phyloP scores from a whole-genome alignment of 192 early-diverging fungal genomes.

The Cladochytrium replicatum region DNA sequence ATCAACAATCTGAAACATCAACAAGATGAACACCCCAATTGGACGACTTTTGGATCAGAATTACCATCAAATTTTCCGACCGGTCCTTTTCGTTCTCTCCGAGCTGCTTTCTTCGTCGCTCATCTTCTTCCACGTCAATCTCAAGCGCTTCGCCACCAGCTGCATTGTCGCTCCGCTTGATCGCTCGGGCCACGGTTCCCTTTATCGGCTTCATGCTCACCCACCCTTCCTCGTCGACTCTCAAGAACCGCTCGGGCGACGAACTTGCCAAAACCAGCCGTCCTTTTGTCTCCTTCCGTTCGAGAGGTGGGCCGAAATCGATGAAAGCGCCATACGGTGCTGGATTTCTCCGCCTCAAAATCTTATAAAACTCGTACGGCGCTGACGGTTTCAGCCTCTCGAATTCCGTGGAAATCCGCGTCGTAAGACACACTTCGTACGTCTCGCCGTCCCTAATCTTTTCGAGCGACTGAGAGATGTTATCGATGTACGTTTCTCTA shows the following conservation, averaged over 20 bases:
- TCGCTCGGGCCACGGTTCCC: slow-evolving; percentile 49
- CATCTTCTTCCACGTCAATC: slow-evolving; percentile 24
- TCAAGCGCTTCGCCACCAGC: slow-evolving; percentile 18
- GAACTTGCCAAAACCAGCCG: slow-evolving; percentile 36
- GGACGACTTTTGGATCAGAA: not conserved
- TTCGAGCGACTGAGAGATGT: slow-evolving; percentile 43
- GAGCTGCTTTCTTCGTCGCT: slow-evolving; percentile 34
- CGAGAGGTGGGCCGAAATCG: slow-evolving; percentile 35
- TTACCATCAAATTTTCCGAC: slow-evolving; percentile 93
- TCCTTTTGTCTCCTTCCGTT: slow-evolving; percentile 16
- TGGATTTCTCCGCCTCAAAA: slow-evolving; percentile 63
- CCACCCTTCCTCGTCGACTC: slow-evolving; percentile 25
- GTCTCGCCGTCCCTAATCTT: slow-evolving; percentile 78
- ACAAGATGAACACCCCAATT: slow-evolving; percentile 5
- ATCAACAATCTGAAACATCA: slow-evolving; percentile 70
- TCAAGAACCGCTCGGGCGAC: slow-evolving; percentile 78
- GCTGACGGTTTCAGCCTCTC: not conserved
- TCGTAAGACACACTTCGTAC: slow-evolving; percentile 93
- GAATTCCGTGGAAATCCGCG: too few species aligned
- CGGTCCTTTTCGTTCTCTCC: slow-evolving; percentile 74
- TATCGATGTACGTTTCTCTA: slow-evolving; percentile 38
- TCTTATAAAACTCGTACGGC: slow-evolving; percentile 46
- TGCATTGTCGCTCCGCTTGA: slow-evolving; percentile 8
- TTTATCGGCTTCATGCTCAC: slow-evolving; percentile 97
- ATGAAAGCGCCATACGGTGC: slow-evolving; percentile 80